These are phyloP conservation scores for Bisporella sp. DNA, from an alignment of 2,329 filamentous ascomycete genomes.

Conservation along the genomic window DNA sequence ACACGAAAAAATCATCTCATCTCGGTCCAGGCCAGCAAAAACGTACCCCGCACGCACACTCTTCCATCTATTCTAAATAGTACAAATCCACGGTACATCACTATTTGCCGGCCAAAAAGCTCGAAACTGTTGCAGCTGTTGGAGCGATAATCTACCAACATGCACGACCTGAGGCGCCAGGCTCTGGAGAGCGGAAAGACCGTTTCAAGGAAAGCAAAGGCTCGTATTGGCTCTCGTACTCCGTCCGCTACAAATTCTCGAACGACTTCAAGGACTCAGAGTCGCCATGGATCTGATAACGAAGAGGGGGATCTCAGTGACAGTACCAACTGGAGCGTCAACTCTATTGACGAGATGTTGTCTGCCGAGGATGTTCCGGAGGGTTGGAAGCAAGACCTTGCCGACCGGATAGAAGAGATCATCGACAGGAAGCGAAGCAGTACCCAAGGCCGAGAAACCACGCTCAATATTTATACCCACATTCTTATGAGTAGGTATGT, in stretches of 20 bases:
- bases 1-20: too few species aligned
- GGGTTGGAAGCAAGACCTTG: constrained; percentile 51
- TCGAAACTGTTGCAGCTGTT: too few species aligned
- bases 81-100: too few species aligned
- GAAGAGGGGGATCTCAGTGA: constrained; percentile 46
- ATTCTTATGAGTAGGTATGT: constrained; percentile 56
- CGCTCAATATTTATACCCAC: constrained; percentile 48
- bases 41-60: too few species aligned
- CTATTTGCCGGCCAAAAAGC: too few species aligned
- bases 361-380: constrained; percentile 45
- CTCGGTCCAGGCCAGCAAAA: too few species aligned
- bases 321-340: constrained; percentile 41
- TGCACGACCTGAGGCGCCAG: constrained; percentile 44
- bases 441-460: constrained; percentile 54
- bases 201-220: constrained; percentile 48
- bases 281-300: constrained; percentile 46
- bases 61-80: too few species aligned
- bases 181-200: constrained; percentile 53
- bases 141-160: constrained; percentile 13
- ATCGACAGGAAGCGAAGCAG: constrained; percentile 63
- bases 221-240: constrained; percentile 38
- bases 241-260: constrained; percentile 42
- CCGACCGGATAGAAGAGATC: constrained; percentile 55
- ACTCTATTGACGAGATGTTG: constrained; percentile 29
- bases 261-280: constrained; percentile 39